phyloP scores from a whole-genome alignment of 1,284 basidiomycete species.

The Stygiomarasmius scandens region DNA sequence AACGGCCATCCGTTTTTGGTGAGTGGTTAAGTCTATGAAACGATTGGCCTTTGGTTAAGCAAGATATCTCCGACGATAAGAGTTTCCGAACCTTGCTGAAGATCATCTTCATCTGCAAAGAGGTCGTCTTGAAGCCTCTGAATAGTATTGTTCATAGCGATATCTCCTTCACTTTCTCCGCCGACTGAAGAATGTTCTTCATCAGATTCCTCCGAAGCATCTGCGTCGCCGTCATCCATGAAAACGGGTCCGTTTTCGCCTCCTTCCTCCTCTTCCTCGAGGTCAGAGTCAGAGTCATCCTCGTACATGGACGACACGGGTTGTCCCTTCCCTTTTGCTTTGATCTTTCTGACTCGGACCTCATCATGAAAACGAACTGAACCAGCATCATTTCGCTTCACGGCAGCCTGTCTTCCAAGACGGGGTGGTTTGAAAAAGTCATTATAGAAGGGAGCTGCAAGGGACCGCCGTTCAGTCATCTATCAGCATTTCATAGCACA shows the following conservation, averaged over 20 bases:
- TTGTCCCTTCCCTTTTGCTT: conserved; percentile 63
- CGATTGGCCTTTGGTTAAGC: conserved; percentile 6
- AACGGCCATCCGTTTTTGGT: conserved; percentile 64
- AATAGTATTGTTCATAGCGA: conserved; percentile 43
- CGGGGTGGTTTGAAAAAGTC: conserved; percentile 75
- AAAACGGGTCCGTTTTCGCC: conserved; percentile 20
- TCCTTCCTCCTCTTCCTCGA: conserved; percentile 32
- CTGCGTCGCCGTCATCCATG: conserved; percentile 28
- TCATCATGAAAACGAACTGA: conserved; percentile 81
- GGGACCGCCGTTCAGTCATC: background rate
- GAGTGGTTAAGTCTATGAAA: conserved; percentile 51
- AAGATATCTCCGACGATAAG: background rate
- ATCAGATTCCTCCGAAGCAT: conserved; percentile 14
- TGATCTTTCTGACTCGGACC: conserved; percentile 80
- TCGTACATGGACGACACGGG: conserved; percentile 46
- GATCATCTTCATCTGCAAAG: conserved; percentile 62
- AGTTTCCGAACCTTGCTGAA: conserved; percentile 41
- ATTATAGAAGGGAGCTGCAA: conserved; percentile 61
- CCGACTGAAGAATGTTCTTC: conserved; percentile 23
- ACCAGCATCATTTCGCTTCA: conserved; percentile 27
- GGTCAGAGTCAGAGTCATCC: conserved; percentile 37
- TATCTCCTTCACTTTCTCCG: conserved; percentile 29
- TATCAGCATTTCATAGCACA: conserved; percentile 12
- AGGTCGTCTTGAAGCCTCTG: conserved; percentile 67
- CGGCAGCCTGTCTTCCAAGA: conserved; percentile 16